These are phyloP conservation scores for Coniophora puteana DNA, from an alignment of 1,284 basidiomycete species.

Conservation along the genomic window DNA sequence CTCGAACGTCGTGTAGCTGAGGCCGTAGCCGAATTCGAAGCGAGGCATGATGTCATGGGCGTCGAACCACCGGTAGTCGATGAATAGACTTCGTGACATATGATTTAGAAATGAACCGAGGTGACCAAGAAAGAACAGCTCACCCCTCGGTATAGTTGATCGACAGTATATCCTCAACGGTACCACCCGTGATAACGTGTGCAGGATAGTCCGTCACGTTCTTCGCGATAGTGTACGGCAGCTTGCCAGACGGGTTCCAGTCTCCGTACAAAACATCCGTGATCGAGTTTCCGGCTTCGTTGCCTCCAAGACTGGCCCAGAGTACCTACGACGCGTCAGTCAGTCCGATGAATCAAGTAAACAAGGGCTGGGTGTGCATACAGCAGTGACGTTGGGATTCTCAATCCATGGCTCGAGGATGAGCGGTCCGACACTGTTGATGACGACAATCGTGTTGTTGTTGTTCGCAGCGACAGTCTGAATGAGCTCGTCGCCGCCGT, in stretches of 20 bases:
- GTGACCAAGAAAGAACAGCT: conserved; percentile 12
- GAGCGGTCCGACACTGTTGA: conserved; percentile 48
- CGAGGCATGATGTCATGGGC: conserved; percentile 38
- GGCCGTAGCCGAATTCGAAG: conserved; percentile 55
- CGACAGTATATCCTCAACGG: conserved; percentile 11
- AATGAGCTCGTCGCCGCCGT: conserved; percentile 39
- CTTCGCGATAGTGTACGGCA: conserved; percentile 59
- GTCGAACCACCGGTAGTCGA: conserved; percentile 50
- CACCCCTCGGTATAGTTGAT: conserved; percentile 29
- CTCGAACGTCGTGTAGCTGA: conserved; percentile 42
- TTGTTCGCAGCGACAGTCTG: conserved; percentile 24
- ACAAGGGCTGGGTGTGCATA: conserved; percentile 4
- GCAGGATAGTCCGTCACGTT: conserved; percentile 47
- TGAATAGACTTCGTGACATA: conserved; percentile 28
- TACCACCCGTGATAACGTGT: conserved; percentile 19
- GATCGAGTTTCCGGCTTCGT: conserved; percentile 56
- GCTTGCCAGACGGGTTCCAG: conserved; percentile 50
- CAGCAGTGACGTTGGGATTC: conserved; percentile 43
- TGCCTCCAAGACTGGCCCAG: conserved; percentile 47
- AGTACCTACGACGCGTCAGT: conserved; percentile 17
- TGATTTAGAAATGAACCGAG: conserved; percentile 12
- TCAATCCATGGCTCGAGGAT: conserved; percentile 50
- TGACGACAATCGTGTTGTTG: conserved; percentile 56
- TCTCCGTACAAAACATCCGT: conserved; percentile 47
- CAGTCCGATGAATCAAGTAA: background rate